A percentile compares a stretch with the other conserved stretches of the same genome.
Evolutionary conservation across 2,329 filamentous ascomycete species (phyloP).

Genomic region (Aspergillus sp.): DNA sequence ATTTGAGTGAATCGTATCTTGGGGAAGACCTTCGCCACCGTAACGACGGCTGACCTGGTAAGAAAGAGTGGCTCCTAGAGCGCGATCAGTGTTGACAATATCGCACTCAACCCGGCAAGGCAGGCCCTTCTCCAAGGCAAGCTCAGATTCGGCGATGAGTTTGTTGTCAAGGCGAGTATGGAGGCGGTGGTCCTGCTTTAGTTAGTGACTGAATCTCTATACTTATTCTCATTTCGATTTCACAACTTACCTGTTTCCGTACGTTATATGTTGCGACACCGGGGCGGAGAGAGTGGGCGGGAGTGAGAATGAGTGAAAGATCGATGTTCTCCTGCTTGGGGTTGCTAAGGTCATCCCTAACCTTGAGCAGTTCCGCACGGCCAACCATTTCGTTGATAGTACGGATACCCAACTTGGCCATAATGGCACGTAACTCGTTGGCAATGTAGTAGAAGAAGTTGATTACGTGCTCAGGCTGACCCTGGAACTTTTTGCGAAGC

Average conservation of each 20-base stretch:
- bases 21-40: slow-evolving; percentile 81
- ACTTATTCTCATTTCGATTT: too few species aligned
- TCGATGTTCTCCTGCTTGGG: slow-evolving; percentile 92
- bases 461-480: slow-evolving; percentile 93
- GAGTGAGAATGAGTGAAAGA: slow-evolving; percentile 86
- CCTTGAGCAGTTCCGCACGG: slow-evolving; percentile 79
- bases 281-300: slow-evolving; percentile 91
- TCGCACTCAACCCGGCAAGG: slow-evolving; percentile 94
- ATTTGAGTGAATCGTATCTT: slow-evolving; percentile 93
- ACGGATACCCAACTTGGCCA: slow-evolving; percentile 92
- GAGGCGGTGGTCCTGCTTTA: slow-evolving; percentile 85
- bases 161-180: slow-evolving; percentile 95
- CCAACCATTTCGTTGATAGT: slow-evolving; percentile 98
- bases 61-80: slow-evolving; percentile 87
- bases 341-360: slow-evolving; percentile 83
- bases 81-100: slow-evolving; percentile 93
- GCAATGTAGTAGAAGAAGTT: slow-evolving; percentile 99
- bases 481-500: slow-evolving; percentile 87
- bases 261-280: slow-evolving; percentile 97
- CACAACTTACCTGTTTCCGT: slow-evolving; percentile 51
- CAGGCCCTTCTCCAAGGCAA: slow-evolving; percentile 90
- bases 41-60: slow-evolving; percentile 95
- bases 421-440: slow-evolving; percentile 93
- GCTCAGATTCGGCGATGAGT: slow-evolving; percentile 90
- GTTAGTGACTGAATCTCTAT: too few species aligned